A percentile compares a stretch with the other conserved stretches of the same genome.
Evolutionary conservation across 2,329 filamentous ascomycete species (phyloP).

Genomic region (Metarhizium album): DNA sequence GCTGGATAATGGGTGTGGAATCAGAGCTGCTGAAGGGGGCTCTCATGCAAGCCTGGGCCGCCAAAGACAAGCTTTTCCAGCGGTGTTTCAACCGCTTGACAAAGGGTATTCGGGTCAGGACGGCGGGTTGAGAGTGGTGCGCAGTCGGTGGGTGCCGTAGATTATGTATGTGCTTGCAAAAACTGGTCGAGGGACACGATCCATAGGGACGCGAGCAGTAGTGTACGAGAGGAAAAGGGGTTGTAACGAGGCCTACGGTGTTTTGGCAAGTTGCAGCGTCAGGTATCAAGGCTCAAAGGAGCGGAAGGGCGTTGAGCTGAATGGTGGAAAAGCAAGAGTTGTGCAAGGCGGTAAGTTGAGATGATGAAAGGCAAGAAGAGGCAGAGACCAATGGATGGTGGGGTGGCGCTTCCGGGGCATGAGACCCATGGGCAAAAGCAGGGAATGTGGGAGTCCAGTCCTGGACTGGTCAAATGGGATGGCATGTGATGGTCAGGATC

Average conservation of each 20-base stretch:
- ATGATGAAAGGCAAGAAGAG: neutral
- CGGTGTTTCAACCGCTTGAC: neutral
- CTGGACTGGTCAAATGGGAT: neutral
- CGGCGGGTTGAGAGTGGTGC: conserved; percentile 1
- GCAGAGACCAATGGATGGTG: neutral
- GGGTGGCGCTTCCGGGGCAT: conserved; percentile 3
- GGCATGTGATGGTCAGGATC: neutral
- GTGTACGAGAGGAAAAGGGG: neutral
- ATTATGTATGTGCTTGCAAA: neutral
- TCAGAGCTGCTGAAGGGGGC: neutral
- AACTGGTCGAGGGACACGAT: neutral
- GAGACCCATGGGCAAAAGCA: neutral
- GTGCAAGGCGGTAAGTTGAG: neutral
- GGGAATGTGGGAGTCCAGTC: no score
- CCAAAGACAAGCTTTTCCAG: neutral
- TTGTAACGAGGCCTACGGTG: neutral
- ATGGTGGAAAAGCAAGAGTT: neutral
- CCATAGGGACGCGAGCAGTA: conserved; percentile 1
- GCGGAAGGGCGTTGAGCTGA: neutral
- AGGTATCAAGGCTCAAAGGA: neutral
- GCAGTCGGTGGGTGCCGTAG: neutral
- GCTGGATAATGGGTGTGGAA: no score
- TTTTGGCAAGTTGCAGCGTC: neutral
- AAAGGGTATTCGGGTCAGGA: neutral
- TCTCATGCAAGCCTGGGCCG: neutral